These are phyloP conservation scores for Colletotrichum sp. DNA, from an alignment of 2,329 filamentous ascomycete genomes.

Conservation along the genomic window DNA sequence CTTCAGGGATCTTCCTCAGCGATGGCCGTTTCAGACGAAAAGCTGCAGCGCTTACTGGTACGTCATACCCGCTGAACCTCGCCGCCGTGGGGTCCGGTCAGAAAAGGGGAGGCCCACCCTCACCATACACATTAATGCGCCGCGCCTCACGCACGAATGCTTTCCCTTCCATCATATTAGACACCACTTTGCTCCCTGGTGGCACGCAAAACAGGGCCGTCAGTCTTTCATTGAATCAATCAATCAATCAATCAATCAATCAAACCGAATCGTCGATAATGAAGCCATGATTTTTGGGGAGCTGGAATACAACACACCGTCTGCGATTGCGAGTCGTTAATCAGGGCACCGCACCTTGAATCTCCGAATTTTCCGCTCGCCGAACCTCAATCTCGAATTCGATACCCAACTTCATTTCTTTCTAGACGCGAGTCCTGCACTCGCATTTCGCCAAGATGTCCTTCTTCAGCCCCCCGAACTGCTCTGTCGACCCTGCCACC, in stretches of 20 bases:
- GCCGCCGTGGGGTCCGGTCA: background rate
- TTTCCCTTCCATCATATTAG: background rate
- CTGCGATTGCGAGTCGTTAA: background rate
- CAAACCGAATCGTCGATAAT: background rate
- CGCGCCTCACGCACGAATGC: background rate
- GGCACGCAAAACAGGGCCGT: background rate
- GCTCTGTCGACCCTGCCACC: conserved; percentile 14
- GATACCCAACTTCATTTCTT: background rate
- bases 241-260: background rate
- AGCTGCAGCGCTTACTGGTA: conserved; percentile 13
- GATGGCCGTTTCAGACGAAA: conserved; percentile 15
- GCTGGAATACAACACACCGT: background rate
- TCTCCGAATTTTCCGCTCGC: background rate
- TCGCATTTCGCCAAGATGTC: background rate
- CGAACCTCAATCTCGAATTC: background rate
- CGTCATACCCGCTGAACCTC: conserved; percentile 4
- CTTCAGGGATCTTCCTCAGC: conserved; percentile 14
- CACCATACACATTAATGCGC: background rate
- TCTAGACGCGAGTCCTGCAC: background rate
- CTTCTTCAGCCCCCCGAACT: background rate
- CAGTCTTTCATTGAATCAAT: background rate
- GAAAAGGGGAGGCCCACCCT: background rate
- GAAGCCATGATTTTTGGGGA: background rate
- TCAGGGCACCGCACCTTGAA: background rate
- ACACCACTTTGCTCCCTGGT: background rate